These are phyloP conservation scores for Solanum bulbocastanum DNA, from an alignment of 257 asterid species.

Conservation along the genomic window DNA sequence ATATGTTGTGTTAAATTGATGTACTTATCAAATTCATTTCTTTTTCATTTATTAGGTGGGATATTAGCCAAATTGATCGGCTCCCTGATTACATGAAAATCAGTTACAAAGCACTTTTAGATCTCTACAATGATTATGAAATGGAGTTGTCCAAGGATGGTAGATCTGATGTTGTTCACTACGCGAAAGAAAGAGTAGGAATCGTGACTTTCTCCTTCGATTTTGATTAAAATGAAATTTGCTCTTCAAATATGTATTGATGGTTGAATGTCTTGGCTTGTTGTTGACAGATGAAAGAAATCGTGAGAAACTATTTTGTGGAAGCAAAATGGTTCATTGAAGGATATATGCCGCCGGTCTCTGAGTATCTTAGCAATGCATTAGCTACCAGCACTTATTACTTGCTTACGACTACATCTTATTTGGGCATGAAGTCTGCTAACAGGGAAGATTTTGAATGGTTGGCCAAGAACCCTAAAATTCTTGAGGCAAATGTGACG, in stretches of 20 bases:
- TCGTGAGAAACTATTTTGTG: neutral
- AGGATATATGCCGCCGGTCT: slow-evolving; percentile 16
- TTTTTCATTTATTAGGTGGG: neutral
- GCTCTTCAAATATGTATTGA: slow-evolving; percentile 14
- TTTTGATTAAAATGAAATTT: neutral
- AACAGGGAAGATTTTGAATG: neutral
- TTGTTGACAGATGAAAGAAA: neutral
- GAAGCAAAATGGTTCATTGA: neutral
- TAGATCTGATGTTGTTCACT: neutral
- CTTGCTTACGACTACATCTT: slow-evolving; percentile 21
- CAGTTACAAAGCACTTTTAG: neutral
- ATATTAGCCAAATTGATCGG: neutral
- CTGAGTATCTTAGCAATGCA: neutral
- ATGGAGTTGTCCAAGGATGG: neutral
- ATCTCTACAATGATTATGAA: neutral
- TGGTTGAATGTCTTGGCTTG: neutral
- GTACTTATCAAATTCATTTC: neutral
- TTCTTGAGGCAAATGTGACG: neutral
- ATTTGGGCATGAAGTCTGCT: slow-evolving; percentile 18
- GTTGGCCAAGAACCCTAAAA: neutral
- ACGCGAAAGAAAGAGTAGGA: neutral
- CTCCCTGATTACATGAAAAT: neutral
- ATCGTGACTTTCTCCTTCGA: neutral
- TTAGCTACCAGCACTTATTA: neutral
- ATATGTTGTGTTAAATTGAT: neutral